These are phyloP conservation scores for Candida glaebosa DNA, from an alignment of 805 yeast genomes.

Conservation along the genomic window DNA sequence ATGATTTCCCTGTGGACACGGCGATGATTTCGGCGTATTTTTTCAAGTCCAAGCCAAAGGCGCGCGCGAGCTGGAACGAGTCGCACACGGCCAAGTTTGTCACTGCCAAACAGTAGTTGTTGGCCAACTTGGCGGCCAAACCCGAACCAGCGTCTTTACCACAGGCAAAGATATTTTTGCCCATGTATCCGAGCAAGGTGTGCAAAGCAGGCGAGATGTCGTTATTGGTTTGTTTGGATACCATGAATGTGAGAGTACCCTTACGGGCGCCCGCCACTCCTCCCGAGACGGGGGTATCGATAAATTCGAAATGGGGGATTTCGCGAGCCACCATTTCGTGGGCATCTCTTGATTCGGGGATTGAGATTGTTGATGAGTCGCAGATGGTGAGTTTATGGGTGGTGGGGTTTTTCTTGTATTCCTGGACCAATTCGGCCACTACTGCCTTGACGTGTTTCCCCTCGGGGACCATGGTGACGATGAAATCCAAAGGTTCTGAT, in stretches of 20 bases:
- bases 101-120: slow-evolving; percentile 51
- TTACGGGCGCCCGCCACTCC: slow-evolving; percentile 54
- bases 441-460: slow-evolving; percentile 46
- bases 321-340: slow-evolving; percentile 30
- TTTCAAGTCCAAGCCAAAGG: slow-evolving; percentile 45
- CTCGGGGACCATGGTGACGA: slow-evolving; percentile 55
- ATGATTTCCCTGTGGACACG: slow-evolving; percentile 50
- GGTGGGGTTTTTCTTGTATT: slow-evolving; percentile 19
- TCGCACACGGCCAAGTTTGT: slow-evolving; percentile 54
- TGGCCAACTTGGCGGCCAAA: slow-evolving; percentile 52
- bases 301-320: slow-evolving; percentile 39
- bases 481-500: slow-evolving; percentile 35
- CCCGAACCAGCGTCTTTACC: slow-evolving; percentile 49
- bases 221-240: slow-evolving; percentile 32
- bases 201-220: slow-evolving; percentile 29
- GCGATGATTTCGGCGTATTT: slow-evolving; percentile 47
- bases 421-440: slow-evolving; percentile 33
- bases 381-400: slow-evolving; percentile 28
- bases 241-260: slow-evolving; percentile 51
- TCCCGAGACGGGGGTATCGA: slow-evolving; percentile 56
- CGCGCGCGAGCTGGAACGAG: slow-evolving; percentile 50
- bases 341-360: slow-evolving; percentile 41
- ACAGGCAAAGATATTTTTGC: slow-evolving; percentile 45
- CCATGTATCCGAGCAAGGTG: slow-evolving; percentile 39
- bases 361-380: slow-evolving; percentile 53